Evolutionary conservation across 2,329 filamentous ascomycete genomes (phyloP).

Genomic region (Cephalotrichum gorgonifer): DNA sequence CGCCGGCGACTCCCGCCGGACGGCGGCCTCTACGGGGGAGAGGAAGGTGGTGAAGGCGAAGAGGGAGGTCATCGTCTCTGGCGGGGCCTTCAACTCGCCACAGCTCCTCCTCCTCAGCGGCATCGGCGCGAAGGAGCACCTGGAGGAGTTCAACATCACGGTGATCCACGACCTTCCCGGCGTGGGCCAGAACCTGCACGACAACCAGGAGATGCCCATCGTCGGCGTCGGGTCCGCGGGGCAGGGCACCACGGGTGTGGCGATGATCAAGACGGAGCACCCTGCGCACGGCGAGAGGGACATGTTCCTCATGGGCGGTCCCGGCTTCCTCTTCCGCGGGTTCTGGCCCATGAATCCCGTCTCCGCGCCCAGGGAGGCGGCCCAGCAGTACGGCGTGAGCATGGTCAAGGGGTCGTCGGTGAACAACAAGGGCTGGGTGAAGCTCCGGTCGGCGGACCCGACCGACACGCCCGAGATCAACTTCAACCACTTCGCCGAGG

Average conservation of each 20-base stretch:
- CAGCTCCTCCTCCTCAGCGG: constrained; percentile 42
- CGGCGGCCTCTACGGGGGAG: constrained; percentile 12
- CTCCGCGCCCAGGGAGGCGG: constrained; percentile 19
- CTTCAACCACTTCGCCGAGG: constrained; percentile 43
- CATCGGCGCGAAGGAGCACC: constrained; percentile 30
- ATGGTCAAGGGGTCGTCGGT: constrained; percentile 8
- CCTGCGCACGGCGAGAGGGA: constrained; percentile 9
- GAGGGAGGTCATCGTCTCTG: constrained; percentile 37
- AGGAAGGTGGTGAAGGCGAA: constrained; percentile 15
- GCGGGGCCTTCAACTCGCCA: constrained; percentile 38
- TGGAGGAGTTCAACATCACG: constrained; percentile 35
- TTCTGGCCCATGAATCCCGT: constrained; percentile 7
- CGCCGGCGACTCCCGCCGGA: constrained; percentile 22
- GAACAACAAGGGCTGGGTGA: constrained; percentile 54
- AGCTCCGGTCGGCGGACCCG: constrained; percentile 47
- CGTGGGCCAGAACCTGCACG: constrained; percentile 44
- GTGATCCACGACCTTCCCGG: constrained; percentile 43
- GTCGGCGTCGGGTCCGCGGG: constrained; percentile 14
- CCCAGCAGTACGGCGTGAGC: constrained; percentile 6
- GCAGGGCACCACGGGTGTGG: constrained; percentile 4
- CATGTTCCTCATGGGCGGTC: constrained; percentile 8
- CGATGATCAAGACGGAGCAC: constrained; percentile 7
- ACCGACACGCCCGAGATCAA: constrained; percentile 52
- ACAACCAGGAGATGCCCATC: constrained; percentile 28
- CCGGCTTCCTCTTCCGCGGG: constrained; percentile 16